phyloP scores from a whole-genome alignment of 78 protist genomes.

The Anaeramoeba flamelloides region DNA sequence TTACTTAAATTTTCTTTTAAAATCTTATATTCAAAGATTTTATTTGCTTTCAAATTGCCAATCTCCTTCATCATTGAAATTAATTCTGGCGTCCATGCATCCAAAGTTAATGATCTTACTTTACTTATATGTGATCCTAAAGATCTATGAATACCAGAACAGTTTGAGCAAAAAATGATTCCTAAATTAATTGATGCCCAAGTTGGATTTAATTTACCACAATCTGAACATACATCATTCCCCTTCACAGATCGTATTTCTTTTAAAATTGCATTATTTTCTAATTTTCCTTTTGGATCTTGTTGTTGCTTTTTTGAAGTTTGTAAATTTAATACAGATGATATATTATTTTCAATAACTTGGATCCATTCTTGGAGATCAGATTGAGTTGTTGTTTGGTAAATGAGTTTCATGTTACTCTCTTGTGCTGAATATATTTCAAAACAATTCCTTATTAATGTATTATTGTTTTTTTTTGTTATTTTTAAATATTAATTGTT shows the following conservation, averaged over 20 bases:
- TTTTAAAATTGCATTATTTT: neutral
- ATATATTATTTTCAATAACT: slow-evolving; percentile 1
- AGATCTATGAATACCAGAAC: neutral
- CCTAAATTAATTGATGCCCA: neutral
- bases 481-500: too few species aligned
- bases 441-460: too few species aligned
- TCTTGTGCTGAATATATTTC: too few species aligned
- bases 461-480: too few species aligned
- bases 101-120: neutral
- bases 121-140: neutral
- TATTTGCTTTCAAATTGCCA: neutral
- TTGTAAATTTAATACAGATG: neutral
- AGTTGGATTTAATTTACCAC: neutral
- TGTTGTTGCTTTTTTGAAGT: neutral
- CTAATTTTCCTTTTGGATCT: neutral
- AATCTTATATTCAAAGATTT: neutral
- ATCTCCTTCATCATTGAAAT: neutral
- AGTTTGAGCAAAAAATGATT: neutral
- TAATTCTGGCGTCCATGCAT: neutral
- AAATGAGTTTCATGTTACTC: too few species aligned
- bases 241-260: neutral
- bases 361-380: too few species aligned
- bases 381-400: too few species aligned
- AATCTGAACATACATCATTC: neutral
- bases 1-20: too few species aligned